Evolutionary conservation across 2,329 filamentous ascomycete species (phyloP).

Genomic region (Cladophialophora immunda): DNA sequence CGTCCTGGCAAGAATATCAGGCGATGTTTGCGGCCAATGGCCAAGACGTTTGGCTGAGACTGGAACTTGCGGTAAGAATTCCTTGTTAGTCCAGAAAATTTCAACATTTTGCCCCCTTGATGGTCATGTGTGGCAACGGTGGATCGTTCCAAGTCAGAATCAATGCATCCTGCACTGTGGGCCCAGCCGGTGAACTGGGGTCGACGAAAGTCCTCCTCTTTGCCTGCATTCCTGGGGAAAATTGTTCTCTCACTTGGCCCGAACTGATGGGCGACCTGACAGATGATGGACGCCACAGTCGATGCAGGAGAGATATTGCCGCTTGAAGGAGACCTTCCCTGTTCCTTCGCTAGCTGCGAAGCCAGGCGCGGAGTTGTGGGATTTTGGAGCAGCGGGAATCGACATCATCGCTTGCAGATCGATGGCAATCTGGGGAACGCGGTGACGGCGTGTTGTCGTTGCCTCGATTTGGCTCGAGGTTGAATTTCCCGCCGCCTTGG

Average conservation of each 20-base stretch:
- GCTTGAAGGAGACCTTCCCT: not conserved
- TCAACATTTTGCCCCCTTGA: not conserved
- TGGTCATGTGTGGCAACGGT: not conserved
- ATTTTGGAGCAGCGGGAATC: not conserved
- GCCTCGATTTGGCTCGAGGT: not conserved
- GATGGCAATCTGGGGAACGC: not conserved
- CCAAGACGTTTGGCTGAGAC: not conserved
- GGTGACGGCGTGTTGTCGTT: not conserved
- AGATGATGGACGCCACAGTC: not conserved
- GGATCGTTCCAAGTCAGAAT: too few species aligned
- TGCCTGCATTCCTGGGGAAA: not conserved
- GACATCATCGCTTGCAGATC: slow-evolving; percentile 3
- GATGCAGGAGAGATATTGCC: not conserved
- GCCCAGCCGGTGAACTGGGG: not conserved
- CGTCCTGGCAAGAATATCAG: not conserved
- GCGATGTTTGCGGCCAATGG: not conserved
- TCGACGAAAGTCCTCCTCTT: not conserved
- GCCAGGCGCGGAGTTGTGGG: not conserved
- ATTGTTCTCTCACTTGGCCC: not conserved
- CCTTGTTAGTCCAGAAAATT: not conserved
- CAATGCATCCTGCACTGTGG: not conserved
- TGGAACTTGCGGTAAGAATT: not conserved
- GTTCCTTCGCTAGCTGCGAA: not conserved
- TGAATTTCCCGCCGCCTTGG: not conserved
- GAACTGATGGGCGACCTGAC: not conserved